These are phyloP conservation scores for Fibroporia radiculosa DNA, from an alignment of 768 basidiomycete species.

Conservation along the genomic window DNA sequence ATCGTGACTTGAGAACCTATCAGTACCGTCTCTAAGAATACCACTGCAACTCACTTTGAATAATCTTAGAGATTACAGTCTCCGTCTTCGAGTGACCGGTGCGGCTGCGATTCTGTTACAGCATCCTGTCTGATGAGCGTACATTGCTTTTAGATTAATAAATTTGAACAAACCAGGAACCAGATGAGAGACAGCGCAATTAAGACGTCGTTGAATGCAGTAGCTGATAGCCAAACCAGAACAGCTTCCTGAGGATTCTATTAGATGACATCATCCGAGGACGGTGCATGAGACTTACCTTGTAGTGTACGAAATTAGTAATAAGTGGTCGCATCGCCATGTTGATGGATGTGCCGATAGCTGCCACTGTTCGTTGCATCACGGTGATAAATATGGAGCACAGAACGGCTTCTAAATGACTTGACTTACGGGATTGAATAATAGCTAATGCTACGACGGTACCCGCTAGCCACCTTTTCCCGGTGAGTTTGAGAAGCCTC, in stretches of 20 bases:
- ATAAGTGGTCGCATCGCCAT: constrained; percentile 22
- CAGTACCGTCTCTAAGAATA: neutral
- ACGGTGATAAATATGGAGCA: neutral
- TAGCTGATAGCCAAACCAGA: constrained; percentile 36
- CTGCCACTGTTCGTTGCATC: constrained; percentile 8
- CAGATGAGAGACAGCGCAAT: constrained; percentile 37
- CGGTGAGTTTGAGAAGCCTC: constrained; percentile 15
- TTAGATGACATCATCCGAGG: neutral
- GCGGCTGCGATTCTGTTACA: constrained; percentile 25
- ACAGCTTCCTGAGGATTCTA: constrained; percentile 11
- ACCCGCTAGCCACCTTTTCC: constrained; percentile 11
- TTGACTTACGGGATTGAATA: constrained; percentile 8
- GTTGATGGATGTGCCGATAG: constrained; percentile 25
- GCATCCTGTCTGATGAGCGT: neutral
- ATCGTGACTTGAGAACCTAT: constrained; percentile 26
- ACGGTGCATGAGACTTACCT: constrained; percentile 7
- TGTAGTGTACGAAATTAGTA: constrained; percentile 23
- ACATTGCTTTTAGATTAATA: neutral
- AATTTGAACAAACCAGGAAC: constrained; percentile 28
- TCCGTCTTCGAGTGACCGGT: constrained; percentile 33
- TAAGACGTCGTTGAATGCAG: constrained; percentile 37
- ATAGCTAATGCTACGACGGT: constrained; percentile 10
- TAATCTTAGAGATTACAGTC: constrained; percentile 29
- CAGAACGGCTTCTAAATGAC: too few relatives aligned
- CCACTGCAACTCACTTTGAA: constrained; percentile 13